A percentile compares a stretch with the other conserved stretches of the same genome.
Conservation (phyloP, 2,329 filamentous ascomycete genomes). For the Exophiala dermatitidis region DNA sequence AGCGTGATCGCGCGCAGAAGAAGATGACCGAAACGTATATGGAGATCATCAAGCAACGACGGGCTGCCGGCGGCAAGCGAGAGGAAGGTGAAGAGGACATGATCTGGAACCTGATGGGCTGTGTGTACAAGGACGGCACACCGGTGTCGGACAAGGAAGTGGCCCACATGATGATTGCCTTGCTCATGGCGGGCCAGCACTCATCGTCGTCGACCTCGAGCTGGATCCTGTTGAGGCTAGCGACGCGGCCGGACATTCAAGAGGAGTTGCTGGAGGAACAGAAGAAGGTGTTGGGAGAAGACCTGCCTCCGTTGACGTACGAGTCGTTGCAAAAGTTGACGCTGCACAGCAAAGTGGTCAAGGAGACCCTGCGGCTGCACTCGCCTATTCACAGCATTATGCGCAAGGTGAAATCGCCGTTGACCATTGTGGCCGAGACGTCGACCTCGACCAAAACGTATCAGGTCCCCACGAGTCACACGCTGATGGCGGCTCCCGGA, state of each 20-base stretch:
- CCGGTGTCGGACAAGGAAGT: constrained; percentile 66
- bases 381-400: constrained; percentile 67
- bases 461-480: constrained; percentile 71
- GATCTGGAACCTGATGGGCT: constrained; percentile 72
- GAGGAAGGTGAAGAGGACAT: constrained; percentile 55
- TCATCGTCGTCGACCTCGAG: constrained; percentile 69
- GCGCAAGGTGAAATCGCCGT: constrained; percentile 62
- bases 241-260: constrained; percentile 59
- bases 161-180: constrained; percentile 78
- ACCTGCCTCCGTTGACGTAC: constrained; percentile 52
- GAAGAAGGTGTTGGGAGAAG: constrained; percentile 46
- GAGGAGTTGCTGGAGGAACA: constrained; percentile 67
- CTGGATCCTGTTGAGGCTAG: constrained; percentile 70
- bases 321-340: constrained; percentile 54
- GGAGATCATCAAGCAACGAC: constrained; percentile 60
- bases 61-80: constrained; percentile 40
- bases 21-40: constrained; percentile 66
- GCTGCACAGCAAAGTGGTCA: constrained; percentile 58
- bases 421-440: constrained; percentile 55
- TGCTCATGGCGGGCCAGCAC: constrained; percentile 79
- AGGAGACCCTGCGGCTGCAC: constrained; percentile 65
- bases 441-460: constrained; percentile 59
- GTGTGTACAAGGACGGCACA: constrained; percentile 66
- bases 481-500: constrained; percentile 76
- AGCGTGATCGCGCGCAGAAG: constrained; percentile 61